Evolutionary conservation across 345 rosid genomes (phyloP), one percentile per base, ranked within the genome.

Genomic region (rapeseed (Brassica napus)): DNA sequence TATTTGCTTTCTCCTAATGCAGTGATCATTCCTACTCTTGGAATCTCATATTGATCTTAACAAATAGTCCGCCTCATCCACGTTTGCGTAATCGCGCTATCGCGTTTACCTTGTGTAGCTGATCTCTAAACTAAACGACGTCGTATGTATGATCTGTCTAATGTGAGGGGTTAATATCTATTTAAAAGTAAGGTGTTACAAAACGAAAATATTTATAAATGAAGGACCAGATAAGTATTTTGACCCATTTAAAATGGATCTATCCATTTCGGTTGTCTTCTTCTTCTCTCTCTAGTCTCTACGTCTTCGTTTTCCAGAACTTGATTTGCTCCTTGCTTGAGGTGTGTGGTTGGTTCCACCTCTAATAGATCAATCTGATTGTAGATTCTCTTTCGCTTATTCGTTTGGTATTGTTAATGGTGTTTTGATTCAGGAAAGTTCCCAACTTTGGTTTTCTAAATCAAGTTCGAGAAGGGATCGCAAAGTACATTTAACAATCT

Each of bases 401-500:
- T 64, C 55, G 3, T 61, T 32, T 1, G 12, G 6, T 62, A 23
- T 30, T 37, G 68, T 55, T 65, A 14, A 1, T 21, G 26, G 34
- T 54, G 71, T 61, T 62, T 68, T 16, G 1, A 24, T 16, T 7
- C 60, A 14, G 37, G 16, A 73, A 49, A 49, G 24, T 49, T 28
- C 12, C 4, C 12, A 9, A 16, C 23, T 23, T 74, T 37, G 23
- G 32, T 39, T 6, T 64, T 60, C 5, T 32, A 16, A 9, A 71
- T 15, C 74, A 70, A 72, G 72, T 47, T 74, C 60, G 62, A 69
- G 69, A 75, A 65, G 59, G 34, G 73, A 76, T 81, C 77, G 35
- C 21, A 58, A 8, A n/a, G 26, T 6, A 31, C 44, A 58, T 62
- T 57, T 14, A 26, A 18, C 79, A 80, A 14, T 54, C 71, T 74